Evolutionary conservation across 2,329 filamentous ascomycete species (phyloP).

Genomic region (Coniella lustricola): DNA sequence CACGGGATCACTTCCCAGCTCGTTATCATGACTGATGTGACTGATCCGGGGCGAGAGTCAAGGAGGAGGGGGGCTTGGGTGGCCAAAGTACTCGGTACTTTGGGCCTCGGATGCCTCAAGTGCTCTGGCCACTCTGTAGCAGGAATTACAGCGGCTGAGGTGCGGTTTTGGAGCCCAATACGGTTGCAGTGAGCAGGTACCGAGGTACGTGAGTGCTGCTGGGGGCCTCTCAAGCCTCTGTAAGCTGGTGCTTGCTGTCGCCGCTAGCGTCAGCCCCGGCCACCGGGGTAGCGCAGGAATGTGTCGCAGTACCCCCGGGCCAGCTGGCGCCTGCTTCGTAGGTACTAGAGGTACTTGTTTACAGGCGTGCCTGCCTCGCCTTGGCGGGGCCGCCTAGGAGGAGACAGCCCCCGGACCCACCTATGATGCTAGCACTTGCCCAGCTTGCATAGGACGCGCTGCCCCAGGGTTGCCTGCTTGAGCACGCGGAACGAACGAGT

Average conservation of each 20-base stretch:
- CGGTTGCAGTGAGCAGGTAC: background rate
- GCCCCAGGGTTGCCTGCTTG: background rate
- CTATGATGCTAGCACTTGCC: slow-evolving; percentile 2
- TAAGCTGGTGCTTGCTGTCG: too few species aligned
- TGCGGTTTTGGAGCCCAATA: background rate
- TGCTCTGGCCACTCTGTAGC: background rate
- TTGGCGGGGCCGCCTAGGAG: slow-evolving; percentile 1
- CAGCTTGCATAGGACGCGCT: background rate
- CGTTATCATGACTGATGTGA: slow-evolving; percentile 3
- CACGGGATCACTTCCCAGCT: slow-evolving; percentile 1
- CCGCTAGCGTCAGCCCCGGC: too few species aligned
- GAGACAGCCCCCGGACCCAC: background rate
- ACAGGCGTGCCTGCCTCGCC: slow-evolving; percentile 1
- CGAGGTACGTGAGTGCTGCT: too few species aligned
- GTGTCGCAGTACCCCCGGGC: background rate
- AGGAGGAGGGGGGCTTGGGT: background rate
- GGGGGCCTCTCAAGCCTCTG: too few species aligned
- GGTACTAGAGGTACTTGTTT: too few species aligned
- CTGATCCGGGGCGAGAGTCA: background rate
- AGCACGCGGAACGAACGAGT: too few species aligned
- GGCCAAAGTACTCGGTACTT: background rate
- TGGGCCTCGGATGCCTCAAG: background rate
- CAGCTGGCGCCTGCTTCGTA: background rate
- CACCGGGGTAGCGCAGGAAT: too few species aligned
- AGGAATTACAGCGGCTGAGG: background rate